Base-by-base conservation (phyloP, 768 basidiomycete genomes). In the Rhizopogon rudus region DNA sequence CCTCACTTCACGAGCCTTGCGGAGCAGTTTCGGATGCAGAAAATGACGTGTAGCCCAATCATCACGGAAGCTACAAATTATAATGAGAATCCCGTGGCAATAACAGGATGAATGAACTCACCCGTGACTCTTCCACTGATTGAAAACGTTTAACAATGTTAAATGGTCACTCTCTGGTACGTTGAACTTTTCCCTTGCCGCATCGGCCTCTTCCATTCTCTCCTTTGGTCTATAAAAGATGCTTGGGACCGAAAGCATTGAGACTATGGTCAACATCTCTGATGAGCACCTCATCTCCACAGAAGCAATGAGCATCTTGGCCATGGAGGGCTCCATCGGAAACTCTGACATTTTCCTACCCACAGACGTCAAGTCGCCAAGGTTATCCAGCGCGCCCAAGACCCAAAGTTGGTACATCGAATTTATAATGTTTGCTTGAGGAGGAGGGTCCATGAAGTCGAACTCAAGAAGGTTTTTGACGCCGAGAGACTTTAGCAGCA, bases 371-470 rank as follows among this genome's bases (percentile, higher is more conserved):
- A 99, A 76, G 73, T 99, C 92, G n/a, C 97, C 95, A 39, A 95
- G 85, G 63, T 98, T 99, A 75, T 98, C 93, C 25, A 99, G 79
- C 7, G 97, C 97, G 37, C 95, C 95, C 33, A 99, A 86, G 3
- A 98, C 95, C 97, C 97, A 99, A 37, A 99, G 84, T 68, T 98
- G 97, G 69, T 98, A 99, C 94, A 98, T 98, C 6, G 96, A 98
- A 68, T 98, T 98, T 43, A 99, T 77, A 62, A 98, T 99, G 67
- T 98, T 98, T 52, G 92, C 91, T 87, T 96, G 94, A n/a, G 97
- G 97, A 20, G 97, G 97, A n/a, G 97, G 97, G 68, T 99, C 97
- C 97, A 99, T 98, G 67, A 99, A 99, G 72, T 98, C 96, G 65
- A 98, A 99, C 71, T 99, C 96, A 20, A 99, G 80, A 41, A 98